Percentiles rank a stretch among this genome's conserved stretches.
Conservation (phyloP, 2,329 filamentous ascomycete genomes). For the Trichoderma semiorbis region DNA sequence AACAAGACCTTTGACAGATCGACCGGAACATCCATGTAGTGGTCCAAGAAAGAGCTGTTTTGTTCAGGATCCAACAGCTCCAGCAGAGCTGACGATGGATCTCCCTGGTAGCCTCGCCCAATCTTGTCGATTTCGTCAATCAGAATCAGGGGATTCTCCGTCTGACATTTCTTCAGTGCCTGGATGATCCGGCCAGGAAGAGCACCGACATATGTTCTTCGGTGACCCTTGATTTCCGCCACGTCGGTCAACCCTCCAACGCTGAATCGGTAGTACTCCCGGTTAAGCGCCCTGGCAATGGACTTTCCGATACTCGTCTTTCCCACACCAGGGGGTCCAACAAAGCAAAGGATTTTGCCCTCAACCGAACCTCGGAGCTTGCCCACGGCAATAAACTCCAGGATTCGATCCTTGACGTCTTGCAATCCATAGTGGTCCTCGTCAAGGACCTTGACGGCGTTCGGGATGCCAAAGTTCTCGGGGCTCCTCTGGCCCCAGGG, state of each 20-base stretch:
- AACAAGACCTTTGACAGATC: slow-evolving; percentile 97
- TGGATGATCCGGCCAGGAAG: slow-evolving; percentile 96
- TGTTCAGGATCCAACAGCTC: slow-evolving; percentile 96
- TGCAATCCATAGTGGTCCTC: slow-evolving; percentile 97
- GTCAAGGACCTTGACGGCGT: slow-evolving; percentile 85
- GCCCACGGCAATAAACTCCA: slow-evolving; percentile 97
- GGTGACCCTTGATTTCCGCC: slow-evolving; percentile 96
- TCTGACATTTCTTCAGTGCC: slow-evolving; percentile 97
- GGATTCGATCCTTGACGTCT: slow-evolving; percentile 96
- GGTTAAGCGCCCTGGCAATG: slow-evolving; percentile 88
- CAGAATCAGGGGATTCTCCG: slow-evolving; percentile 91
- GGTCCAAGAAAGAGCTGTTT: slow-evolving; percentile 94
- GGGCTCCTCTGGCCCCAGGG: slow-evolving; percentile 94
- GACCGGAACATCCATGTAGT: slow-evolving; percentile 98
- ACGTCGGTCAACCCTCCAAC: slow-evolving; percentile 96
- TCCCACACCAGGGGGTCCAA: slow-evolving; percentile 93
- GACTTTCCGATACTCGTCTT: slow-evolving; percentile 99
- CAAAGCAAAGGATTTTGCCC: slow-evolving; percentile 96
- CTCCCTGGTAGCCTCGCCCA: slow-evolving; percentile 90
- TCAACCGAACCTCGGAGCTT: slow-evolving; percentile 96
- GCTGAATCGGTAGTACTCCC: slow-evolving; percentile 97
- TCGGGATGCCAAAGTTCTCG: slow-evolving; percentile 93
- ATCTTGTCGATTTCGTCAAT: slow-evolving; percentile 99
- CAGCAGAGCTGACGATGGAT: slow-evolving; percentile 88
- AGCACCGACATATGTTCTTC: slow-evolving; percentile 93